A percentile compares a stretch with the other conserved stretches of the same genome.
Conservation (phyloP, 2,329 filamentous ascomycete species). For the Dactylellina sp. region DNA sequence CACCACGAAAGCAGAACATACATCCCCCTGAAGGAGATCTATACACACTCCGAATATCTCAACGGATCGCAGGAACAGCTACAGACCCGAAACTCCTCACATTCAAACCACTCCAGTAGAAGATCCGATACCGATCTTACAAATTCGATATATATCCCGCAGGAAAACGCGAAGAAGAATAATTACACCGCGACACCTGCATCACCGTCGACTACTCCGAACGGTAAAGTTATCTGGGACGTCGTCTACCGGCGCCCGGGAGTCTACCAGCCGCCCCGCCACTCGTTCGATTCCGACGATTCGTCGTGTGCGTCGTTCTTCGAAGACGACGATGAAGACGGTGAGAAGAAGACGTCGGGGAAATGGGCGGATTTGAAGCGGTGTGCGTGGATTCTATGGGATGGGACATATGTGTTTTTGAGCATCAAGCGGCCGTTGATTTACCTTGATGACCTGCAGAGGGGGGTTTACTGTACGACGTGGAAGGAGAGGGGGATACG, state of each 20-base stretch:
- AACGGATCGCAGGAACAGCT: slow-evolving; percentile 20
- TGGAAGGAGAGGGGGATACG: slow-evolving; percentile 32
- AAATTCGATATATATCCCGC: neutral
- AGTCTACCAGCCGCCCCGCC: neutral
- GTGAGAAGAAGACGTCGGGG: neutral
- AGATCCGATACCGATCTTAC: slow-evolving; percentile 3
- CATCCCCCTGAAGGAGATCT: slow-evolving; percentile 34
- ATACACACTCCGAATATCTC: slow-evolving; percentile 38
- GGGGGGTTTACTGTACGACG: slow-evolving; percentile 28
- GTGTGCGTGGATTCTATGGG: slow-evolving; percentile 42
- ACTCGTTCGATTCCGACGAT: slow-evolving; percentile 11
- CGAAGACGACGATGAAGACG: slow-evolving; percentile 23
- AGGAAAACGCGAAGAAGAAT: neutral
- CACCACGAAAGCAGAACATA: slow-evolving; percentile 44
- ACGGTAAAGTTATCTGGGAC: slow-evolving; percentile 44
- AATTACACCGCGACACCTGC: neutral
- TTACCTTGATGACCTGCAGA: slow-evolving; percentile 47
- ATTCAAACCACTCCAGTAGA: neutral
- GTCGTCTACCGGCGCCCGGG: slow-evolving; percentile 32
- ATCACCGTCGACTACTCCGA: slow-evolving; percentile 1
- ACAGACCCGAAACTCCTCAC: slow-evolving; percentile 15
- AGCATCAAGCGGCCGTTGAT: slow-evolving; percentile 46
- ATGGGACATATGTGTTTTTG: slow-evolving; percentile 33
- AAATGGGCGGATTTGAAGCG: slow-evolving; percentile 38
- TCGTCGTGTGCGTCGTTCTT: slow-evolving; percentile 22